Evolutionary conservation across 768 basidiomycete species (phyloP).

Genomic region (Termitomyces bulborhizus): DNA sequence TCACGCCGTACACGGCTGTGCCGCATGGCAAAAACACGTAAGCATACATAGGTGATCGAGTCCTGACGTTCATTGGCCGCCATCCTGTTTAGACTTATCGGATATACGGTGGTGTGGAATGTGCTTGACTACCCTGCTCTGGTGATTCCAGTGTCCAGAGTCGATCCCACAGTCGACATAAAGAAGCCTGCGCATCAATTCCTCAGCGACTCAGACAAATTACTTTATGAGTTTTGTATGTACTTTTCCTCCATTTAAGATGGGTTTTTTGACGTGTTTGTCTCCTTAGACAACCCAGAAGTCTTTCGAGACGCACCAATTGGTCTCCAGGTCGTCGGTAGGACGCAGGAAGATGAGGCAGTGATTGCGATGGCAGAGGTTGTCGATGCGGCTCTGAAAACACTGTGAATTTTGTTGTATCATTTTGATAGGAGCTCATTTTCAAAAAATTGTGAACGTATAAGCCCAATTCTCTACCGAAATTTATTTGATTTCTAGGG

Average conservation of each 20-base stretch:
- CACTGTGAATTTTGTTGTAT: not conserved
- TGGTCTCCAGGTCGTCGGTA: conserved; percentile 58
- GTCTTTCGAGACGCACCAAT: conserved; percentile 55
- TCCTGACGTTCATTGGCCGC: not conserved
- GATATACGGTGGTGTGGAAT: conserved; percentile 62
- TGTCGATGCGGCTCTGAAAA: conserved; percentile 41
- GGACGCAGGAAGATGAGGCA: conserved; percentile 72
- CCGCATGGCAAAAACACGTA: conserved; percentile 60
- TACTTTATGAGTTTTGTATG: not conserved
- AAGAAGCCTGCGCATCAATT: conserved; percentile 18
- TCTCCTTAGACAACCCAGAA: conserved; percentile 42
- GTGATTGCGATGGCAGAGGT: conserved; percentile 66
- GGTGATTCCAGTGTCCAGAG: conserved; percentile 58
- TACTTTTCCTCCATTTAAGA: conserved; percentile 9
- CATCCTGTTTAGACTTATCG: conserved; percentile 26
- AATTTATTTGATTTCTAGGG: too few relatives aligned
- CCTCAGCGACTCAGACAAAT: not conserved
- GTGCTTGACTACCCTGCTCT: conserved; percentile 57
- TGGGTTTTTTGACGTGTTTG: not conserved
- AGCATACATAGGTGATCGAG: conserved; percentile 9
- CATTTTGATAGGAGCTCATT: not conserved
- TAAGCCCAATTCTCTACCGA: too few relatives aligned
- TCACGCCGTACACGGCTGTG: conserved; percentile 51
- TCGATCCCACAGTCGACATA: conserved; percentile 48
- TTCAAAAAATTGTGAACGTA: too few relatives aligned